phyloP scores from a whole-genome alignment of 1,284 basidiomycete species.

The Inonotus hispidus region DNA sequence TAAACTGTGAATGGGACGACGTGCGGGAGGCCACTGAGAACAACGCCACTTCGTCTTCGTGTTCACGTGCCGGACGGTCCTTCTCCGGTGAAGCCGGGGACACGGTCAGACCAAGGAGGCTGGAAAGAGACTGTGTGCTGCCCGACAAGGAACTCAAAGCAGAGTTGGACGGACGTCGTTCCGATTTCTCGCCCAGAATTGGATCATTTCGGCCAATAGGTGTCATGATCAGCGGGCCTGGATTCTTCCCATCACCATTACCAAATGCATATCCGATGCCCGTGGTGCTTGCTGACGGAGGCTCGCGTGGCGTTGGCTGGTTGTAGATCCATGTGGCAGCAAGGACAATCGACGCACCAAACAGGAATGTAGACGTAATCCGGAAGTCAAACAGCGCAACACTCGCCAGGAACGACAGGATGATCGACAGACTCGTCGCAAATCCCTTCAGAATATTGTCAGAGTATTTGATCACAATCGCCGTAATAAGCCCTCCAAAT shows the following conservation, averaged over 20 bases:
- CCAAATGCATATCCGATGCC: neutral
- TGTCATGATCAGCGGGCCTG: neutral
- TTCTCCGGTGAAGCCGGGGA: slow-evolving; percentile 11
- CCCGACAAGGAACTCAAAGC: slow-evolving; percentile 1
- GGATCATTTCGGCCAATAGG: slow-evolving; percentile 9
- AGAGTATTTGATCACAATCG: slow-evolving; percentile 81
- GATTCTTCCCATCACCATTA: slow-evolving; percentile 3
- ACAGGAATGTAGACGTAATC: slow-evolving; percentile 79
- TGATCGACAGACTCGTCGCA: slow-evolving; percentile 88
- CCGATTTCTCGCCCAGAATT: slow-evolving; percentile 14
- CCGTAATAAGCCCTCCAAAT: slow-evolving; percentile 85
- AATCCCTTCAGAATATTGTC: slow-evolving; percentile 93
- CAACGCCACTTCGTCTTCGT: slow-evolving; percentile 8
- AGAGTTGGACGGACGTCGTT: slow-evolving; percentile 1
- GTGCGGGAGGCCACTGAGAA: slow-evolving; percentile 7
- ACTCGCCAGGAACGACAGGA: slow-evolving; percentile 88
- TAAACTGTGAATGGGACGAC: slow-evolving; percentile 4
- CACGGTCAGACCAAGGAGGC: slow-evolving; percentile 4
- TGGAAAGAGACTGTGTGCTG: slow-evolving; percentile 15
- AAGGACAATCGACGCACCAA: slow-evolving; percentile 80
- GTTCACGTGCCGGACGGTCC: slow-evolving; percentile 9
- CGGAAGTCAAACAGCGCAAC: slow-evolving; percentile 85
- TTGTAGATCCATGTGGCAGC: slow-evolving; percentile 90
- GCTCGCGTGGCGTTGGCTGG: slow-evolving; percentile 38
- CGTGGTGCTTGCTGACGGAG: neutral